Evolutionary conservation across 306 rosid genomes (phyloP).

Genomic region (Morella rubra): DNA sequence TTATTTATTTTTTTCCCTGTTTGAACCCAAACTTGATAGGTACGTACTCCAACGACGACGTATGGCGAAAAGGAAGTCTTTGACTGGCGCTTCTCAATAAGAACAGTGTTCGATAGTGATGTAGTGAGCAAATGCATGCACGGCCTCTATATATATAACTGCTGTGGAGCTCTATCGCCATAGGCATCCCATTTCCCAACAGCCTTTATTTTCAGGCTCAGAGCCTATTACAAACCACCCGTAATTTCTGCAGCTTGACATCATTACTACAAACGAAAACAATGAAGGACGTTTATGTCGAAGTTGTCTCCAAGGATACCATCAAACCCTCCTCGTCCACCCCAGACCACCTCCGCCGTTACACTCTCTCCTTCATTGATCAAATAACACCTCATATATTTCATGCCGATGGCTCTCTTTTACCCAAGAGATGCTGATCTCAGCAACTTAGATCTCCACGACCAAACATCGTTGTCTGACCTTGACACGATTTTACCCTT

Average conservation of each 20-base stretch:
- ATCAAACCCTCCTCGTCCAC: constrained; percentile 29
- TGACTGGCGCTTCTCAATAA: no score
- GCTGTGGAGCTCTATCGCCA: no score
- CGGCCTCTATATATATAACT: no score
- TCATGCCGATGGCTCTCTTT: constrained; percentile 26
- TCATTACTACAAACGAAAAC: neutral
- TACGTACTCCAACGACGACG: no score
- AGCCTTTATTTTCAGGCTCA: no score
- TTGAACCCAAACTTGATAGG: no score
- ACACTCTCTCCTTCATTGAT: constrained; percentile 29
- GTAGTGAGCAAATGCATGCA: no score
- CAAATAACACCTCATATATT: constrained; percentile 19
- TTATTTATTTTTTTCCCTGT: no score
- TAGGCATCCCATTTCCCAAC: no score
- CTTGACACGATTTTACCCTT: constrained; percentile 14
- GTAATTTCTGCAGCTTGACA: neutral
- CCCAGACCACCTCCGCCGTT: constrained; percentile 23
- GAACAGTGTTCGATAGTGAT: no score
- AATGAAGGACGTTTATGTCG: constrained; percentile 11
- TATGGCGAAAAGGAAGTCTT: no score
- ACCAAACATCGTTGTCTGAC: neutral
- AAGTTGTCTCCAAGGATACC: constrained; percentile 1
- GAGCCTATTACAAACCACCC: neutral
- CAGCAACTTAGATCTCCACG: neutral
- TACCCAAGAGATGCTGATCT: neutral